Percentiles rank a stretch among this genome's conserved stretches.
Conservation (phyloP, 2,329 filamentous ascomycete species). For the Aureobasidium sp. region DNA sequence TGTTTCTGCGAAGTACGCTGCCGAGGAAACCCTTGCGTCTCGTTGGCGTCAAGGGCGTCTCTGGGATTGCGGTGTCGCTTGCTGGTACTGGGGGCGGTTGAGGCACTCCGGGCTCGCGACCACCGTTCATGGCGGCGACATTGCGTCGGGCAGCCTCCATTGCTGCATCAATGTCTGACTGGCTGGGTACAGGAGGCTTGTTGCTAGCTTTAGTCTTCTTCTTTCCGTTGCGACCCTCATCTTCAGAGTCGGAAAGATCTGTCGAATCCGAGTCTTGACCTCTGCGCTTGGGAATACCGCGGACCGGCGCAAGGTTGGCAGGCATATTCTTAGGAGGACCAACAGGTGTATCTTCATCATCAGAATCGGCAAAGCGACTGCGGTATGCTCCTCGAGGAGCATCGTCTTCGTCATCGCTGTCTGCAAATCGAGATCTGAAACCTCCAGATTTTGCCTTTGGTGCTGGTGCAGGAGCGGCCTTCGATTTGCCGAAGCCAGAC, state of each 20-base stretch:
- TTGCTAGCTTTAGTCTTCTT: slow-evolving; percentile 36
- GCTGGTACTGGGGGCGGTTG: slow-evolving; percentile 14
- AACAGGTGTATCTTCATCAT: slow-evolving; percentile 45
- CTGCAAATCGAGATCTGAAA: slow-evolving; percentile 52
- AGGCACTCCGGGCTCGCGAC: slow-evolving; percentile 9
- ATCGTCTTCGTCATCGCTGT: slow-evolving; percentile 52
- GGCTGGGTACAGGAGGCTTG: slow-evolving; percentile 23
- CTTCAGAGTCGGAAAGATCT: slow-evolving; percentile 39
- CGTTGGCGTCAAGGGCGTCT: slow-evolving; percentile 4
- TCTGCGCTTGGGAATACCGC: slow-evolving; percentile 50
- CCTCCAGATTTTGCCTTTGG: slow-evolving; percentile 12
- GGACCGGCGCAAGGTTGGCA: slow-evolving; percentile 42
- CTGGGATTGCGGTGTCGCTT: slow-evolving; percentile 17
- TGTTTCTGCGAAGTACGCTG: slow-evolving; percentile 26
- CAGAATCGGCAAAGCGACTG: slow-evolving; percentile 41
- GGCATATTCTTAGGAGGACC: slow-evolving; percentile 26
- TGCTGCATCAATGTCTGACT: slow-evolving; percentile 29
- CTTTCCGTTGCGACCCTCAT: slow-evolving; percentile 21
- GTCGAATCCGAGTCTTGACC: slow-evolving; percentile 48
- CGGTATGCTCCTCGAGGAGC: slow-evolving; percentile 27
- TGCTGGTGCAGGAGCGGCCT: slow-evolving; percentile 1
- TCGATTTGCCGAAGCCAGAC: slow-evolving; percentile 13
- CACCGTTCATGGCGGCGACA: slow-evolving; percentile 21
- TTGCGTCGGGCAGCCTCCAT: slow-evolving; percentile 26
- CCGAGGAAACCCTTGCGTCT: slow-evolving; percentile 26